Evolutionary conservation across 2,329 filamentous ascomycete genomes (phyloP).

Genomic region (Corynespora cassiicola): DNA sequence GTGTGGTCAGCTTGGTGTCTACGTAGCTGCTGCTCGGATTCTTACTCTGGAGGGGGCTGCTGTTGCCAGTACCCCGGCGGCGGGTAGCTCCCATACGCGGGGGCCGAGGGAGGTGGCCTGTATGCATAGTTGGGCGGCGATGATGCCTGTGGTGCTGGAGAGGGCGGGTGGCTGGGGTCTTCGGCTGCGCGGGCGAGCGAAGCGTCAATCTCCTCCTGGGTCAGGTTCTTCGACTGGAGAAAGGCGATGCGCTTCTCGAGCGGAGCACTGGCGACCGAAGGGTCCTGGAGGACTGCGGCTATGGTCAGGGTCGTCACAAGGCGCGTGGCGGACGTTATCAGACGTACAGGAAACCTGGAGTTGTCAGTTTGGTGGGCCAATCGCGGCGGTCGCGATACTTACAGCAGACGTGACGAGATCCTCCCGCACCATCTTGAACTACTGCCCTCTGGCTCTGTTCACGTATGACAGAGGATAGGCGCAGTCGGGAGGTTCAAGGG

Average conservation of each 20-base stretch:
- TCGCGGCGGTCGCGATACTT: slow-evolving; percentile 23
- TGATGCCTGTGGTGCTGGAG: slow-evolving; percentile 56
- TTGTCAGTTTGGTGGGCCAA: slow-evolving; percentile 21
- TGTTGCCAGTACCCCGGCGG: slow-evolving; percentile 60
- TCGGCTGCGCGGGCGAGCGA: slow-evolving; percentile 79
- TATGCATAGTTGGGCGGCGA: slow-evolving; percentile 50
- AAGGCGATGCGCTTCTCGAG: slow-evolving; percentile 93
- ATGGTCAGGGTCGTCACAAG: slow-evolving; percentile 19
- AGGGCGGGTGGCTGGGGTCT: slow-evolving; percentile 53
- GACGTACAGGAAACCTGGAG: slow-evolving; percentile 60
- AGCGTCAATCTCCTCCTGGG: slow-evolving; percentile 89
- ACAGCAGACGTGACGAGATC: slow-evolving; percentile 84
- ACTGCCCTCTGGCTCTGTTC: slow-evolving; percentile 15
- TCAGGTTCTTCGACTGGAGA: slow-evolving; percentile 94
- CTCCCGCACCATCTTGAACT: slow-evolving; percentile 86
- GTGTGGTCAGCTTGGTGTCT: slow-evolving; percentile 21
- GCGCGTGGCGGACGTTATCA: slow-evolving; percentile 1
- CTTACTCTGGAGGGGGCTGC: slow-evolving; percentile 62
- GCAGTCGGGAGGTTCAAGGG: slow-evolving; percentile 4
- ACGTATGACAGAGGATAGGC: slow-evolving; percentile 9
- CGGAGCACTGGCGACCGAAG: slow-evolving; percentile 86
- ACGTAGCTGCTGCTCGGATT: no score
- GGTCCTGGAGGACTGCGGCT: slow-evolving; percentile 85
- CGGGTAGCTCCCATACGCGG: slow-evolving; percentile 59
- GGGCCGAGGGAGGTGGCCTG: slow-evolving; percentile 51